These are phyloP conservation scores for Trifolium fragiferum DNA, from an alignment of 306 rosid genomes.

Conservation along the genomic window DNA sequence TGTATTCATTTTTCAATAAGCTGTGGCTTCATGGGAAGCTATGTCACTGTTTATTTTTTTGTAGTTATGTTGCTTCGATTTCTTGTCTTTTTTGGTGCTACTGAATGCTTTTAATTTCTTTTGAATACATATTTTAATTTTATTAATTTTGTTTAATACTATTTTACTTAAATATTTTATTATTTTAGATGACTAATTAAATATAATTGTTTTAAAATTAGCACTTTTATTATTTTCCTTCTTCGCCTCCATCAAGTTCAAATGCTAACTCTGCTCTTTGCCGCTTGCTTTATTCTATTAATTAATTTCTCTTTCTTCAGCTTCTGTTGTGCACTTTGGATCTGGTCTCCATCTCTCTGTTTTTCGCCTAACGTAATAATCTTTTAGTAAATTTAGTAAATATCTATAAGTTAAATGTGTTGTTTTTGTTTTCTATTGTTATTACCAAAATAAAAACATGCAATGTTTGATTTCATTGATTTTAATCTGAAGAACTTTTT, in stretches of 20 bases:
- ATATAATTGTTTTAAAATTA: background rate
- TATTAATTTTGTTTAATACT: background rate
- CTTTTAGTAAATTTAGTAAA: conserved; percentile 3
- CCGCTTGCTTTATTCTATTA: conserved; percentile 13
- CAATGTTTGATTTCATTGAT: conserved; percentile 18
- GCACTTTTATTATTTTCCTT: background rate
- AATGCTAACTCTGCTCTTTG: background rate
- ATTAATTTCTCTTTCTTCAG: conserved; percentile 1
- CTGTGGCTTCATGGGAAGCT: background rate
- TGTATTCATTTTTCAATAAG: background rate
- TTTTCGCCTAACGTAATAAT: background rate
- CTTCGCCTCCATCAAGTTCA: background rate
- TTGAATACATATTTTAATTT: background rate
- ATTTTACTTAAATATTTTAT: background rate
- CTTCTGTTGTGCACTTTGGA: conserved; percentile 27
- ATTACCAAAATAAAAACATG: background rate
- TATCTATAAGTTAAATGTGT: conserved; percentile 9
- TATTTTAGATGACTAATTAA: background rate
- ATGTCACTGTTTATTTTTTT: background rate
- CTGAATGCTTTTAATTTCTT: background rate
- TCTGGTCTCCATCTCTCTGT: conserved; percentile 16
- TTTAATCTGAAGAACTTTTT: conserved; percentile 11
- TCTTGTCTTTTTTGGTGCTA: background rate
- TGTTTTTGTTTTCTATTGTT: background rate
- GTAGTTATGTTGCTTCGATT: background rate